These are phyloP conservation scores for Evansstolkia leycettana DNA, from an alignment of 495 filamentous ascomycete species.

Conservation along the genomic window DNA sequence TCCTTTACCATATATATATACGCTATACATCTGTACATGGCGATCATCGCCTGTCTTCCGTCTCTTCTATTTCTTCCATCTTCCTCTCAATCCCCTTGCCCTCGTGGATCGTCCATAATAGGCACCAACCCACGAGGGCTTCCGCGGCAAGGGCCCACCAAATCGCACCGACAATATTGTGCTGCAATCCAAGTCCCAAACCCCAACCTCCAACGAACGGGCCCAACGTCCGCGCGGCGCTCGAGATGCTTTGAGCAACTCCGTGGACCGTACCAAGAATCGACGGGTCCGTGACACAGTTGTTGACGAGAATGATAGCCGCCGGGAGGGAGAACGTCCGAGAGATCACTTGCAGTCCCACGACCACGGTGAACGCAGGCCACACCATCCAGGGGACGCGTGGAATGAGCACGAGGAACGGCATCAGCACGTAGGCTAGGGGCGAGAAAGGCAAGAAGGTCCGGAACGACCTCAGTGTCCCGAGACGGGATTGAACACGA, in stretches of 20 bases:
- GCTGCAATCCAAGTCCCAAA: constrained; percentile 48
- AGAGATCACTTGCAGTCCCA: constrained; percentile 56
- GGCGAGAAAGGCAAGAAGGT: constrained; percentile 51
- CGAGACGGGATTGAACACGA: constrained; percentile 42
- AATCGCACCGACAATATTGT: constrained; percentile 53
- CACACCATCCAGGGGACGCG: constrained; percentile 34
- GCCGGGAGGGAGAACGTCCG: constrained; percentile 60
- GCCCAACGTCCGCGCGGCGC: constrained; percentile 48
- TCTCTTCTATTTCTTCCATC: constrained; percentile 6
- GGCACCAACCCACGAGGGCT: constrained; percentile 35
- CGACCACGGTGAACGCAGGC: constrained; percentile 44
- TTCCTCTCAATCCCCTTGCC: not conserved
- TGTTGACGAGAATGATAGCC: constrained; percentile 58
- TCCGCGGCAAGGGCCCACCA: constrained; percentile 56
- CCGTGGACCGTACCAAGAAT: constrained; percentile 62
- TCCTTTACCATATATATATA: too few relatives aligned
- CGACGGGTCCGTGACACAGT: constrained; percentile 46
- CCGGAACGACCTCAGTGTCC: constrained; percentile 48
- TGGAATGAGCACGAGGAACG: constrained; percentile 54
- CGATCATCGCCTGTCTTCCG: constrained; percentile 5
- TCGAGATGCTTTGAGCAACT: constrained; percentile 49
- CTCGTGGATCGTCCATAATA: constrained; percentile 25
- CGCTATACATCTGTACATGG: not conserved
- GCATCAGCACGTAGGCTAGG: constrained; percentile 50
- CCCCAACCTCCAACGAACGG: constrained; percentile 53